Percentiles rank a stretch among this genome's conserved stretches.
These are phyloP conservation scores for Suhomyces wounanorum DNA, from an alignment of 1,139 yeast genomes.

Conservation along the genomic window DNA sequence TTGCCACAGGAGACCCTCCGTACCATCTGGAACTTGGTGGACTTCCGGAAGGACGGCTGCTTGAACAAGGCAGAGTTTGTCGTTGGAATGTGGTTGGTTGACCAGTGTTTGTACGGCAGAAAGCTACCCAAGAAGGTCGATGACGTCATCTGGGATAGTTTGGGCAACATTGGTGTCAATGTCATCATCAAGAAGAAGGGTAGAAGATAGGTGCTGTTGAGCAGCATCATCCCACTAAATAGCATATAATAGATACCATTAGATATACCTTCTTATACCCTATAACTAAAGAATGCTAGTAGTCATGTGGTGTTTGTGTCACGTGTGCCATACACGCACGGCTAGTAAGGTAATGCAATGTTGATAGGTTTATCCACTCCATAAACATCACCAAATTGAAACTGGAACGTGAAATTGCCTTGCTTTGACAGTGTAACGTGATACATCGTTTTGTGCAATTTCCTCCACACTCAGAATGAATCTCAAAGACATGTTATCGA, in stretches of 20 bases:
- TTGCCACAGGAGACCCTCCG: conserved; percentile 63
- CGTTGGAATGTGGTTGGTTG: conserved; percentile 95
- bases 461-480: conserved; percentile 26
- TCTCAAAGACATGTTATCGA: conserved; percentile 41
- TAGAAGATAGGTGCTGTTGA: conserved; percentile 17
- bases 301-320: not conserved
- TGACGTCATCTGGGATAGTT: conserved; percentile 65
- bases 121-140: conserved; percentile 72
- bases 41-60: conserved; percentile 73
- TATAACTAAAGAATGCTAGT: too few relatives aligned
- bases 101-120: conserved; percentile 92
- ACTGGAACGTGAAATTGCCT: not conserved
- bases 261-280: not conserved
- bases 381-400: not conserved
- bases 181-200: conserved; percentile 42
- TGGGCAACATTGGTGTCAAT: conserved; percentile 50
- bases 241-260: conserved; percentile 2
- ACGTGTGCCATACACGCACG: not conserved
- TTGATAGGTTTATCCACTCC: not conserved
- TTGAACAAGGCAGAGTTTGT: conserved; percentile 79
- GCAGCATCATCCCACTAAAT: not conserved
- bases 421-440: not conserved
- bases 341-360: not conserved
- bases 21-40: conserved; percentile 80
- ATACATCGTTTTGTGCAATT: not conserved